Evolutionary conservation across 306 rosid species (phyloP).

Genomic region (Elaeagnus macrophylla): DNA sequence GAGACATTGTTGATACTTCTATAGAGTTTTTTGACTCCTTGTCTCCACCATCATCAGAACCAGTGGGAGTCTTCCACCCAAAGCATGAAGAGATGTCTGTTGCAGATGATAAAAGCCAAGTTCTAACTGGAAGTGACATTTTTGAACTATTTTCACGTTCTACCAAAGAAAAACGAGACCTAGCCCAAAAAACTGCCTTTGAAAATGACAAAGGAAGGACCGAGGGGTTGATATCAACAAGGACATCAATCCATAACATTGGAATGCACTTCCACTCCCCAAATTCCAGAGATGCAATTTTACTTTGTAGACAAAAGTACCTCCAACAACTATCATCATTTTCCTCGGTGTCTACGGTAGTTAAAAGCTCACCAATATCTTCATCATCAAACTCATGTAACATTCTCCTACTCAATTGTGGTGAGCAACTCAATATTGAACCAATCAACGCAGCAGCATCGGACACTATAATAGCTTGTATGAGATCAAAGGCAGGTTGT

Average conservation of each 20-base stretch:
- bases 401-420: slow-evolving; percentile 28
- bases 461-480: slow-evolving; percentile 67
- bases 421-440: slow-evolving; percentile 40
- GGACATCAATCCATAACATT: slow-evolving; percentile 82
- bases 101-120: slow-evolving; percentile 55
- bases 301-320: slow-evolving; percentile 52
- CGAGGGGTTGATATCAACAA: slow-evolving; percentile 56
- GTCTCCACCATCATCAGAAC: slow-evolving; percentile 86
- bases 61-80: slow-evolving; percentile 90
- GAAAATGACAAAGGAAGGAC: slow-evolving; percentile 72
- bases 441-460: slow-evolving; percentile 75
- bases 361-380: slow-evolving; percentile 33
- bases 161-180: slow-evolving; percentile 76
- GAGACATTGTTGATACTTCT: slow-evolving; percentile 58
- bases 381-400: slow-evolving; percentile 37
- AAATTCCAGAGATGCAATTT: slow-evolving; percentile 53
- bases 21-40: slow-evolving; percentile 63
- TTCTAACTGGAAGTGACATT: slow-evolving; percentile 55
- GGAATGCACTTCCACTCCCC: slow-evolving; percentile 93
- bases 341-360: slow-evolving; percentile 32
- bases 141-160: slow-evolving; percentile 53
- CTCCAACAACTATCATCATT: slow-evolving; percentile 64
- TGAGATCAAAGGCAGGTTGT: slow-evolving; percentile 95
- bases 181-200: slow-evolving; percentile 95
- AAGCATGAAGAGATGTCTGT: slow-evolving; percentile 61